Percentiles rank a stretch among this genome's conserved stretches.
These are phyloP conservation scores for Sequoia sempervirens DNA, from an alignment of 75 land plant species.

Conservation along the genomic window DNA sequence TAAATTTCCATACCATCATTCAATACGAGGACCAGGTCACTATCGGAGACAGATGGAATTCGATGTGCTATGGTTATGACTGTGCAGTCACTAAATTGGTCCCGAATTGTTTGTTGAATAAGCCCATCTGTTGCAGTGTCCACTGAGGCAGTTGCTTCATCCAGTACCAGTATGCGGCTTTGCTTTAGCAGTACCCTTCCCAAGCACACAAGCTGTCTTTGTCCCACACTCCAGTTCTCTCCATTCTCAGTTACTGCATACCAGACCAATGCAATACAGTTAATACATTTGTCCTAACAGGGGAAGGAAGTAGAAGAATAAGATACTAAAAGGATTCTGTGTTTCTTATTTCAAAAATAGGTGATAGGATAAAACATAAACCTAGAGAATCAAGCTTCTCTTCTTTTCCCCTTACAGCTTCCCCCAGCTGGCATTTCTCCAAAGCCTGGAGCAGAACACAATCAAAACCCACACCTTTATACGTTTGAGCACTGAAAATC, in stretches of 20 bases:
- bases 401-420: slow-evolving; percentile 18
- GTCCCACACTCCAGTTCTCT: slow-evolving; percentile 28
- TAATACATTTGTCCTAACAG: no score
- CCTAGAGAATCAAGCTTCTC: slow-evolving; percentile 22
- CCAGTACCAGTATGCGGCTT: slow-evolving; percentile 16
- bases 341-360: background rate
- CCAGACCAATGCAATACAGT: background rate
- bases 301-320: no score
- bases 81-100: slow-evolving; percentile 16
- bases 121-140: slow-evolving; percentile 19
- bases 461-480: background rate
- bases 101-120: slow-evolving; percentile 14
- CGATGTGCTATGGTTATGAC: slow-evolving; percentile 27
- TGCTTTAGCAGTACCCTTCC: slow-evolving; percentile 14
- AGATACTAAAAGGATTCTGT: background rate
- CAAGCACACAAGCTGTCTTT: slow-evolving; percentile 18
- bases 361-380: background rate
- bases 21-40: slow-evolving; percentile 20
- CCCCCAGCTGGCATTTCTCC: slow-evolving; percentile 27
- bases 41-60: slow-evolving; percentile 16
- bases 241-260: slow-evolving; percentile 31
- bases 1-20: slow-evolving; percentile 7
- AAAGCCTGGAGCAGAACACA: slow-evolving; percentile 4
- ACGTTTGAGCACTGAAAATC: no score
- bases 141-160: slow-evolving; percentile 26